These are phyloP conservation scores for Clitoria ternatea DNA, from an alignment of 306 rosid genomes.

Conservation along the genomic window DNA sequence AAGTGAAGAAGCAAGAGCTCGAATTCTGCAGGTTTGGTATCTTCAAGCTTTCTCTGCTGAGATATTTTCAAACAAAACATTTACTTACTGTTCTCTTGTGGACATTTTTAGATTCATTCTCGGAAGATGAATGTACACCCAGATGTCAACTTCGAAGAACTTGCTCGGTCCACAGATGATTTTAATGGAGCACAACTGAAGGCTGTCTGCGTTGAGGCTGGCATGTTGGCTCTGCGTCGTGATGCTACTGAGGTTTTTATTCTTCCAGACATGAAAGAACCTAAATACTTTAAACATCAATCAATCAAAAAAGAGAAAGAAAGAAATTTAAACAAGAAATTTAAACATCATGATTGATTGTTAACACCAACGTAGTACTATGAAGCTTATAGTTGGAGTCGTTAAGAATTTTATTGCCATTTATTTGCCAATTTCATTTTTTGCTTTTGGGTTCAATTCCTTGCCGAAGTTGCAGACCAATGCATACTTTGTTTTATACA, in stretches of 20 bases:
- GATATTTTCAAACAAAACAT: not conserved
- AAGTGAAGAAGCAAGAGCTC: constrained; percentile 92
- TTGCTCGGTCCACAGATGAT: constrained; percentile 94
- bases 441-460: not conserved
- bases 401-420: not conserved
- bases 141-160: constrained; percentile 90
- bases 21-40: constrained; percentile 76
- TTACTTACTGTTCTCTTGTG: not conserved
- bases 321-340: no score
- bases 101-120: constrained; percentile 69
- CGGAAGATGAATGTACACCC: constrained; percentile 95
- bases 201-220: constrained; percentile 97
- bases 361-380: not conserved
- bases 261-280: not conserved
- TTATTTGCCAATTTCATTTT: no score
- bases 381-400: not conserved
- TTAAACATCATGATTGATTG: not conserved
- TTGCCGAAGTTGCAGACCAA: not conserved
- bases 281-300: not conserved
- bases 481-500: not conserved
- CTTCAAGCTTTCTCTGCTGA: not conserved
- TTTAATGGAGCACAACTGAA: constrained; percentile 95
- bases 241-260: constrained; percentile 88
- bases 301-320: not conserved
- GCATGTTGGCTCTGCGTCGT: constrained; percentile 95